Conservation (phyloP, 305 asterid genomes). For the Solanum hybrid region DNA sequence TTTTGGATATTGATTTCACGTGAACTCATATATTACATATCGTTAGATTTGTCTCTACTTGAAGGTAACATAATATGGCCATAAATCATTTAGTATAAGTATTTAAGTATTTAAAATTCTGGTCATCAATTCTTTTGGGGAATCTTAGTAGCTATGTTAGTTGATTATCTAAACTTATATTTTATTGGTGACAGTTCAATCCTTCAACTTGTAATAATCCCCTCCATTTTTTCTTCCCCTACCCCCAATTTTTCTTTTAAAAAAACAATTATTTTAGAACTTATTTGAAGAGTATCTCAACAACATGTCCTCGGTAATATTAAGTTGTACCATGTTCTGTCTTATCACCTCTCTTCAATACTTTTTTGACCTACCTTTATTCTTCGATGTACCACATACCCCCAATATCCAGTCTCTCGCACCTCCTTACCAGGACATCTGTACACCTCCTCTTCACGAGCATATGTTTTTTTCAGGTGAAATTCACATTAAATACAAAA, state of each 20-base stretch:
- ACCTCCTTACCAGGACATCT: background rate
- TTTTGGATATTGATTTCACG: background rate
- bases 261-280: background rate
- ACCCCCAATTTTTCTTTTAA: background rate
- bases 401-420: background rate
- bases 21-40: background rate
- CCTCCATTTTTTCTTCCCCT: background rate
- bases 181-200: background rate
- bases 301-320: background rate
- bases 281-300: background rate
- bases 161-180: background rate
- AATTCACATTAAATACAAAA: background rate
- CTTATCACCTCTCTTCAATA: background rate
- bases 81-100: background rate
- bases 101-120: background rate
- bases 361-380: no score
- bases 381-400: accelerated
- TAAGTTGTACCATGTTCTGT: background rate
- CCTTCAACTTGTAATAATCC: background rate
- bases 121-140: background rate
- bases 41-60: background rate
- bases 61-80: background rate
- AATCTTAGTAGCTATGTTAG: background rate
- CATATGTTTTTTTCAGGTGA: background rate
- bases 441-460: background rate